phyloP scores from a whole-genome alignment of 2,329 filamentous ascomycete species.

The Beauveria medogensis region DNA sequence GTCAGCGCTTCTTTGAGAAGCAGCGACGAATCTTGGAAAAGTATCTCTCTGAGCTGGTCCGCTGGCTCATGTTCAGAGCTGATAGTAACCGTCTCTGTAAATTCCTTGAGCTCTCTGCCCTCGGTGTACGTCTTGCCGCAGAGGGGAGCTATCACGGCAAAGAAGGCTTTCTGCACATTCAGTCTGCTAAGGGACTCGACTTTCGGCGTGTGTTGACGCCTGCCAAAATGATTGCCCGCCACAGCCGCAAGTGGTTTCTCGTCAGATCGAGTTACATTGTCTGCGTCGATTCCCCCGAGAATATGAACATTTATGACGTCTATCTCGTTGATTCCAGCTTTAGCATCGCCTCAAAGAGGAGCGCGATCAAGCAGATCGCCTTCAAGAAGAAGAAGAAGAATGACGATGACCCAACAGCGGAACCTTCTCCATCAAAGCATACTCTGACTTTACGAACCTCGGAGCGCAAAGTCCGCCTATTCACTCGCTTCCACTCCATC shows the following conservation, averaged over 20 bases:
- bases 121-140: slow-evolving; percentile 86
- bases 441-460: slow-evolving; percentile 82
- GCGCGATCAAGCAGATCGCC: slow-evolving; percentile 42
- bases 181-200: slow-evolving; percentile 82
- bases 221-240: slow-evolving; percentile 68
- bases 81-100: slow-evolving; percentile 95
- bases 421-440: slow-evolving; percentile 46
- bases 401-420: slow-evolving; percentile 35
- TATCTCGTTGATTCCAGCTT: slow-evolving; percentile 94
- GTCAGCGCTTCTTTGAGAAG: slow-evolving; percentile 63
- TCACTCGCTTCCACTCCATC: slow-evolving; percentile 84
- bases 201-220: slow-evolving; percentile 75
- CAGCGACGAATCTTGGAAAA: slow-evolving; percentile 81
- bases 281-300: slow-evolving; percentile 96
- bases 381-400: slow-evolving; percentile 52
- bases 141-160: slow-evolving; percentile 98
- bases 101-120: slow-evolving; percentile 87
- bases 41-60: slow-evolving; percentile 88
- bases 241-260: slow-evolving; percentile 93
- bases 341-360: slow-evolving; percentile 66
- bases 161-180: slow-evolving; percentile 87
- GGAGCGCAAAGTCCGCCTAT: slow-evolving; percentile 83
- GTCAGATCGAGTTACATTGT: slow-evolving; percentile 97
- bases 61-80: slow-evolving; percentile 91
- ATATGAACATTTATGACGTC: slow-evolving; percentile 98